phyloP scores from a whole-genome alignment of 208 protist species.

The Acanthamoeba lenticulata region DNA sequence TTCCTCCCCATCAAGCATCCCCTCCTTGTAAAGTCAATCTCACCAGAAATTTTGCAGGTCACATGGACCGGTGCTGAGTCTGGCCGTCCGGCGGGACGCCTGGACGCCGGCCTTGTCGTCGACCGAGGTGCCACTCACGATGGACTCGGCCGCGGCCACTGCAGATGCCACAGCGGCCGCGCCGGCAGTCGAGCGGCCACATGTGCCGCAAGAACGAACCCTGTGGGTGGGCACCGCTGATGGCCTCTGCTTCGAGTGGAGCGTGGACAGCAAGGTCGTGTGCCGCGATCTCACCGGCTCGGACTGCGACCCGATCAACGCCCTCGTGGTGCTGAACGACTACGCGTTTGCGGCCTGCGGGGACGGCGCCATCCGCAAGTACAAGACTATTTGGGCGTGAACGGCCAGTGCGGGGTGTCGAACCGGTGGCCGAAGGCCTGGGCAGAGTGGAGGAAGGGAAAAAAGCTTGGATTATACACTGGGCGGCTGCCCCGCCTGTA shows the following conservation, averaged over 20 bases:
- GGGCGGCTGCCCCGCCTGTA: no score
- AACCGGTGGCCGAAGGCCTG: no score
- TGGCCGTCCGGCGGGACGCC: not conserved
- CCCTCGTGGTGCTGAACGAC: conserved; percentile 1
- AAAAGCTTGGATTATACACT: no score
- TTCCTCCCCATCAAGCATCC: no score
- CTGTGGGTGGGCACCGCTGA: conserved; percentile 10
- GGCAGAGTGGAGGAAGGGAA: no score
- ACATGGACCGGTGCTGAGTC: not conserved
- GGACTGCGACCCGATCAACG: conserved; percentile 33
- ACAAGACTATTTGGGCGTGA: conserved; percentile 2
- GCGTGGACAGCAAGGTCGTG: not conserved
- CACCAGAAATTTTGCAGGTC: not conserved
- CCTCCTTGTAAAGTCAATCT: not conserved
- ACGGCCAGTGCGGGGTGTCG: no score
- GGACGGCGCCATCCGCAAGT: conserved; percentile 19
- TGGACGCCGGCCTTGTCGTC: not conserved
- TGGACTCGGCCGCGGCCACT: not conserved
- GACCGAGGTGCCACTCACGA: not conserved
- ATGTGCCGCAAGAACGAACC: not conserved
- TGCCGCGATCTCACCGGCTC: not conserved
- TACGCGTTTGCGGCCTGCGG: not conserved
- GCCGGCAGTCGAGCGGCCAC: not conserved
- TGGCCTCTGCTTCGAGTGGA: conserved; percentile 51
- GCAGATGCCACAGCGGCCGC: not conserved